Evolutionary conservation across 1,284 basidiomycete species (phyloP).

Genomic region (Cryptococcus sp.): DNA sequence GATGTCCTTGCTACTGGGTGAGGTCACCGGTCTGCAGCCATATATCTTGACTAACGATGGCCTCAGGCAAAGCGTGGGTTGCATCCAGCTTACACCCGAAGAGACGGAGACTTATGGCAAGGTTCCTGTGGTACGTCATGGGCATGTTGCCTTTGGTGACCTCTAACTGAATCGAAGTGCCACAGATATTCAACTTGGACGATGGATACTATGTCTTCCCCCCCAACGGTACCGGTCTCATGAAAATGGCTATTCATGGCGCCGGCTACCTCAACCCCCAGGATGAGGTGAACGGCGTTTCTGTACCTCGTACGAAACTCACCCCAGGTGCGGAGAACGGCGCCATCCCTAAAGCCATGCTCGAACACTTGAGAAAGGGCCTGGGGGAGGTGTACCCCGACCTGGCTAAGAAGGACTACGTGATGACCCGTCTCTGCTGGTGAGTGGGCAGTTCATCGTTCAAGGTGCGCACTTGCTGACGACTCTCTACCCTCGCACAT

Average conservation of each 20-base stretch:
- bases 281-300: slow-evolving; percentile 29
- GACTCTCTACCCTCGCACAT: background rate
- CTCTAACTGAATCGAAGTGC: background rate
- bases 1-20: slow-evolving; percentile 41
- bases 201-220: slow-evolving; percentile 53
- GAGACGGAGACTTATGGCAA: slow-evolving; percentile 63
- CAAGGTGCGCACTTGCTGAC: background rate
- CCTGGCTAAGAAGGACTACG: slow-evolving; percentile 45
- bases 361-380: slow-evolving; percentile 31
- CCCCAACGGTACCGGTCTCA: slow-evolving; percentile 47
- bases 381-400: slow-evolving; percentile 42
- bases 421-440: slow-evolving; percentile 47
- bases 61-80: slow-evolving; percentile 66
- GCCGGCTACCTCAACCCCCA: slow-evolving; percentile 45
- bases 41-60: slow-evolving; percentile 7
- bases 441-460: slow-evolving; percentile 8
- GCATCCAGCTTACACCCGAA: slow-evolving; percentile 66
- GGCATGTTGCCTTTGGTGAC: background rate
- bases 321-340: slow-evolving; percentile 44
- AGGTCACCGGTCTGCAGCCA: background rate
- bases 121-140: slow-evolving; percentile 60
- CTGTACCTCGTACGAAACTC: slow-evolving; percentile 46
- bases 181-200: slow-evolving; percentile 45
- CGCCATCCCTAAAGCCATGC: slow-evolving; percentile 40
- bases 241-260: slow-evolving; percentile 54